A percentile compares a stretch with the other conserved stretches of the same genome.
Conservation (phyloP, 306 rosid genomes). For the Cicer bijugum region DNA sequence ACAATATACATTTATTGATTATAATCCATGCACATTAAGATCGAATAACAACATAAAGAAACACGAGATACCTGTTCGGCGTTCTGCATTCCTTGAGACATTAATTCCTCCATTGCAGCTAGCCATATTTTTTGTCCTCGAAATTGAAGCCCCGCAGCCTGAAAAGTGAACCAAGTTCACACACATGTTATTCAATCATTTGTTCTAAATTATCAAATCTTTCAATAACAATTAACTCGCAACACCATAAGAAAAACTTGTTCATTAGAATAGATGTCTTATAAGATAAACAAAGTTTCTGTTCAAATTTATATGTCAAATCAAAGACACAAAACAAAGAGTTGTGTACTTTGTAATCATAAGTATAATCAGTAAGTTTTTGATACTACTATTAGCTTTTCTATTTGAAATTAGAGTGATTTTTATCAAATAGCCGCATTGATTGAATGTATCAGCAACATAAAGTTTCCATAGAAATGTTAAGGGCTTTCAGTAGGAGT, state of each 20-base stretch:
- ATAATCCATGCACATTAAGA: constrained; percentile 10
- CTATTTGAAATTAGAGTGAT: no score
- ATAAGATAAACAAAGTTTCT: no score
- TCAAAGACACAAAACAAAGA: background rate
- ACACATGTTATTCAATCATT: constrained; percentile 21
- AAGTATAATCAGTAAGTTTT: no score
- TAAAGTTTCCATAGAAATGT: constrained; percentile 26
- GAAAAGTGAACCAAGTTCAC: constrained; percentile 41
- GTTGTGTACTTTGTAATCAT: no score
- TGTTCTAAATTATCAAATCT: constrained; percentile 12
- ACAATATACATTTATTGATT: constrained; percentile 21
- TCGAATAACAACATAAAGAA: constrained; percentile 13
- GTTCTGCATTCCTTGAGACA: constrained; percentile 80
- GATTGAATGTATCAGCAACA: background rate
- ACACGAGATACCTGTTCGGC: constrained; percentile 63
- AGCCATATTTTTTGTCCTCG: constrained; percentile 90
- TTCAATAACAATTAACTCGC: constrained; percentile 27
- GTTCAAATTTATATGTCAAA: background rate
- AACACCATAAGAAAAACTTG: background rate
- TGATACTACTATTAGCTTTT: no score
- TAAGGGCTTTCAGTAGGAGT: background rate
- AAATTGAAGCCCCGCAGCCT: constrained; percentile 74
- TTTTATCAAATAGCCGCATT: no score
- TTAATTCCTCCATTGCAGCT: constrained; percentile 79
- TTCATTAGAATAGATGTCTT: constrained; percentile 20